Base-by-base conservation (phyloP, 495 filamentous ascomycete species). In the Cercophora sp. region DNA sequence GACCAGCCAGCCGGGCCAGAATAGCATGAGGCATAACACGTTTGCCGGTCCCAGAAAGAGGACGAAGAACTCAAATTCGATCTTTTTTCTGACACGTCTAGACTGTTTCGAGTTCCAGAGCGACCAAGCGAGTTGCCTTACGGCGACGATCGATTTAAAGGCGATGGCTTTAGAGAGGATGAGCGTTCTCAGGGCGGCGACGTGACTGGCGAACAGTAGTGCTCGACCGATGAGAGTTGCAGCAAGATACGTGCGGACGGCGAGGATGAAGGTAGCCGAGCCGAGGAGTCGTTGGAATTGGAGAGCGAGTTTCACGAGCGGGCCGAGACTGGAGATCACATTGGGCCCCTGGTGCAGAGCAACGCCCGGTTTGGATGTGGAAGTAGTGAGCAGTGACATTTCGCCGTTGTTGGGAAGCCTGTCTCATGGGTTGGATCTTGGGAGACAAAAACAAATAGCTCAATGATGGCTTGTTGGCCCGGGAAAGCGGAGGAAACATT, bases 1-100 rank as follows among this genome's bases (percentile, higher is more conserved):
- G 32, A 76, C 45, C 8, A 65, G 47, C 76, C 76, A 79, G 3
- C 76, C 76, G 0, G 75, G 74, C 76, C 76, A 79, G 41, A 79
- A 75, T 41, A 77, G 18, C 48, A 75, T 6, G 27, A 74, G 57
- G 24, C 64, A 64, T 50, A 79, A 13, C 3, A 41, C 45, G 19
- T 72, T 73, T 1, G 72, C 74, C 10, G 66, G 65, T 5, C 72
- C 71, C 15, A 78, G 63, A 24, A 77, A 55, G 39, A 72, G 55
- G 4, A 66, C 60, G 40, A 70, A 68, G 23, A 78, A 62, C 58
- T 78, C 74, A 29, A 71, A 72, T 36, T 68, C 66, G 42, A 75
- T 23, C 51, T 70, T 71, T 50, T 65, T 75, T 44, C 66, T 54
- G 29, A 77, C 42, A 0, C 58, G 63, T 25, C 57, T 56, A 2